Percentiles rank a stretch among this genome's conserved stretches.
phyloP scores from a whole-genome alignment of 208 protist genomes.

The Angomonas deanei region DNA sequence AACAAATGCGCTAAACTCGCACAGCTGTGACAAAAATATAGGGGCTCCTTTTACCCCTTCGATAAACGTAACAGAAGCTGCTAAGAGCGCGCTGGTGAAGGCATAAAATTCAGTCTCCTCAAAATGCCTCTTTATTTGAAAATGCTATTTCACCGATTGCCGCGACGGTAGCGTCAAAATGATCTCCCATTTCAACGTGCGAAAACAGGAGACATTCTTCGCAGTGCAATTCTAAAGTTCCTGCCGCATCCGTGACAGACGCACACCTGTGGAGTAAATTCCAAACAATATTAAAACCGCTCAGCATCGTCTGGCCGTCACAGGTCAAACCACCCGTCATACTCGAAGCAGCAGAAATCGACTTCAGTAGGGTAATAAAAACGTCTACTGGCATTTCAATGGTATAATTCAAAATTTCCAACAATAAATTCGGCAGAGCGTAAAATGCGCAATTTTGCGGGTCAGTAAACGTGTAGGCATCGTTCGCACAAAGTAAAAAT shows the following conservation, averaged over 20 bases:
- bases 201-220: slow-evolving; percentile 3
- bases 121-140: background rate
- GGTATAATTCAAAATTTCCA: no score
- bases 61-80: background rate
- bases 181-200: background rate
- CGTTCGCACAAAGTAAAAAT: no score
- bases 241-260: background rate
- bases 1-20: background rate
- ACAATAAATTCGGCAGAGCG: no score
- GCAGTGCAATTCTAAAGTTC: background rate
- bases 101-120: slow-evolving; percentile 3
- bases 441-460: no score
- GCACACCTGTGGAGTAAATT: background rate
- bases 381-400: no score
- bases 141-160: background rate
- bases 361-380: no score
- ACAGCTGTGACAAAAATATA: background rate
- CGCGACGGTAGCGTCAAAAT: background rate
- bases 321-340: background rate
- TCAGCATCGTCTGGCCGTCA: background rate
- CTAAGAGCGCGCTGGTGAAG: background rate
- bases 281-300: slow-evolving; percentile 5
- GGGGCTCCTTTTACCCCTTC: background rate
- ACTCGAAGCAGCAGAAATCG: background rate
- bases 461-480: no score